These are phyloP conservation scores for Schwanniomyces polymorphus DNA, from an alignment of 805 yeast genomes.

Conservation along the genomic window DNA sequence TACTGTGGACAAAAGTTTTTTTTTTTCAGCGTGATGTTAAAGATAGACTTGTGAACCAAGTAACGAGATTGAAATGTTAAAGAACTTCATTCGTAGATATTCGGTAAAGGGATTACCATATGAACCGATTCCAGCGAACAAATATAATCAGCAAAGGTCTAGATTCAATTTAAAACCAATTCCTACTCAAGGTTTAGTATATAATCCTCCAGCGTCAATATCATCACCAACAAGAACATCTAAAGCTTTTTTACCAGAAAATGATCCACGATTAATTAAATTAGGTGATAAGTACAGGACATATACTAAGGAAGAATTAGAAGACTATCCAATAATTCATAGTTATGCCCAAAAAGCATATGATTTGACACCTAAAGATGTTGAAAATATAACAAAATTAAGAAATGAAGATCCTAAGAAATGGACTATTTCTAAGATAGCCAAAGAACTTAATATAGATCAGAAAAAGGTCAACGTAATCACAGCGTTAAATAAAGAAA, in stretches of 20 bases:
- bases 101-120: conserved; percentile 25
- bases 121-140: conserved; percentile 47
- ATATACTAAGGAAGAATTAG: conserved; percentile 32
- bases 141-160: conserved; percentile 61
- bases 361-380: conserved; percentile 57
- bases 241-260: conserved; percentile 61
- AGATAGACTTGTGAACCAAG: background rate
- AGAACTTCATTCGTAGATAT: conserved; percentile 4
- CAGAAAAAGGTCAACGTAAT: conserved; percentile 34
- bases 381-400: conserved; percentile 54
- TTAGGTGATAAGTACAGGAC: conserved; percentile 22
- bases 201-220: conserved; percentile 59
- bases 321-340: conserved; percentile 42
- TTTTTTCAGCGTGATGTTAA: background rate
- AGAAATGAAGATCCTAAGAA: conserved; percentile 57
- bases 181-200: conserved; percentile 58
- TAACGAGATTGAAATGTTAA: conserved; percentile 2
- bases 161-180: conserved; percentile 62
- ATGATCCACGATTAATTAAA: conserved; percentile 55
- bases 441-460: conserved; percentile 57
- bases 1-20: background rate
- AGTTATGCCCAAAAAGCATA: conserved; percentile 44
- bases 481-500: conserved; percentile 43
- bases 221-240: conserved; percentile 61
- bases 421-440: conserved; percentile 65